Evolutionary conservation across 352 stramenopile genomes (phyloP).

Genomic region (Phytophthora multivora): DNA sequence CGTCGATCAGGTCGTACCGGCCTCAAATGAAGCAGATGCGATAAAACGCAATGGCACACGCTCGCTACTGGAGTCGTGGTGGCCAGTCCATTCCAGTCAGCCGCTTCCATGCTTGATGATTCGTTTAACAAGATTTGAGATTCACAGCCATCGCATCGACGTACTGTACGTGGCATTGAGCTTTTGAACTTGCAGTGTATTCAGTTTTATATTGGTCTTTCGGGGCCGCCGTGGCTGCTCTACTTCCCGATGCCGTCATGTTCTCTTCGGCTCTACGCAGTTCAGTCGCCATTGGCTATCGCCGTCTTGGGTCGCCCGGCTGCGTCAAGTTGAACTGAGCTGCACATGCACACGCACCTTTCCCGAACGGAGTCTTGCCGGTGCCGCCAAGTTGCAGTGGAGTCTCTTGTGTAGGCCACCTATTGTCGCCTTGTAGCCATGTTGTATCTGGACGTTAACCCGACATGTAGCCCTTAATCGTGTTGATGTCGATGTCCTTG

Average conservation of each 20-base stretch:
- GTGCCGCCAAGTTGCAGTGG: constrained; percentile 13
- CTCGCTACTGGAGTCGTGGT: not conserved
- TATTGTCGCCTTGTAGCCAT: constrained; percentile 32
- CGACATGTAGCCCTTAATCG: constrained; percentile 52
- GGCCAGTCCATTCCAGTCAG: constrained; percentile 13
- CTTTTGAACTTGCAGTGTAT: constrained; percentile 18
- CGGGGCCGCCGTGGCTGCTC: constrained; percentile 25
- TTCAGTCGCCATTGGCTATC: constrained; percentile 14
- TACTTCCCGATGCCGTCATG: constrained; percentile 27
- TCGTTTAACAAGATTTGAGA: constrained; percentile 22
- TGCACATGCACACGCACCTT: constrained; percentile 30
- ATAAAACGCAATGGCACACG: constrained; percentile 26
- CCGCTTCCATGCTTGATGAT: constrained; percentile 7
- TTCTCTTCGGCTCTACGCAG: constrained; percentile 29
- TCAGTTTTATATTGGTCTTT: constrained; percentile 39
- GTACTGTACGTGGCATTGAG: constrained; percentile 1
- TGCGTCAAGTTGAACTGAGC: constrained; percentile 31
- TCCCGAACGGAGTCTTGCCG: constrained; percentile 18
- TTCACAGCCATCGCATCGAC: not conserved
- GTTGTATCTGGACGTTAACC: constrained; percentile 15
- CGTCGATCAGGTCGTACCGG: constrained; percentile 7
- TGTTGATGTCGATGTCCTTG: constrained; percentile 75
- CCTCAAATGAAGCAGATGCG: constrained; percentile 16
- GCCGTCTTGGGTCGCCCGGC: constrained; percentile 20
- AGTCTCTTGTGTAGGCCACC: constrained; percentile 14